Base-by-base conservation (phyloP, 2,329 filamentous ascomycete species). In the Furcasterigmium furcatum region DNA sequence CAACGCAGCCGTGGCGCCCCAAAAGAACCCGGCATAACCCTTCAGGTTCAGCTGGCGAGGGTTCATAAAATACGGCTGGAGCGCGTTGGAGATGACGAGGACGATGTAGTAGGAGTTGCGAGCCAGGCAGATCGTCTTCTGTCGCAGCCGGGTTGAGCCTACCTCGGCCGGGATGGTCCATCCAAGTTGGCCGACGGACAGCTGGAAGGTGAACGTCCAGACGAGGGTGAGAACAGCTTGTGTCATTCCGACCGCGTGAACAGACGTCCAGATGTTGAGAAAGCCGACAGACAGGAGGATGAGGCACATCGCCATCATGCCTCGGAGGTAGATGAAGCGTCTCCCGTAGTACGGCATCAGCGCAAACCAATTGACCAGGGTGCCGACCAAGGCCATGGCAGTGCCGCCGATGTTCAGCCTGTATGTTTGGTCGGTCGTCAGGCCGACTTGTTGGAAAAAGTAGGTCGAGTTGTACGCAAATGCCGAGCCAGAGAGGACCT, bases 331-430 rank as follows among this genome's bases (percentile, higher is more conserved):
- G n/a, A 73, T 52, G 4, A 57, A 60, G 4, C 68, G 60, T 3
- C 69, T 65, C 14, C 70, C 69, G 45, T 69, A 64, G 2, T 60
- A 40, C 25, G 66, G 53, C 29, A 74, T 66, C 41, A 67, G 64
- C 45, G 68, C 62, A 22, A 53, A 53, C 65, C 67, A 74, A 3
- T 70, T 68, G 9, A 56, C 51, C 3, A 71, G 56, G 0, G 69
- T 73, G 5, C 70, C 70, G 5, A 67, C 48, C 68, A 52, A 68
- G 59, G 41, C 64, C 62, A 47, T 68, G 54, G 20, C 59, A 54
- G 43, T 65, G 60, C 34, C 60, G 53, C 14, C 66, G 30, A 71
- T 55, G 20, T 61, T 50, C 21, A 60, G 55, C 42, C 45, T 57
- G 50, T 53, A 55, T 14, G 58, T 49, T 29, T 58, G 40, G 35